Base-by-base conservation (phyloP, 345 rosid genomes). In the Dovyalis caffra region DNA sequence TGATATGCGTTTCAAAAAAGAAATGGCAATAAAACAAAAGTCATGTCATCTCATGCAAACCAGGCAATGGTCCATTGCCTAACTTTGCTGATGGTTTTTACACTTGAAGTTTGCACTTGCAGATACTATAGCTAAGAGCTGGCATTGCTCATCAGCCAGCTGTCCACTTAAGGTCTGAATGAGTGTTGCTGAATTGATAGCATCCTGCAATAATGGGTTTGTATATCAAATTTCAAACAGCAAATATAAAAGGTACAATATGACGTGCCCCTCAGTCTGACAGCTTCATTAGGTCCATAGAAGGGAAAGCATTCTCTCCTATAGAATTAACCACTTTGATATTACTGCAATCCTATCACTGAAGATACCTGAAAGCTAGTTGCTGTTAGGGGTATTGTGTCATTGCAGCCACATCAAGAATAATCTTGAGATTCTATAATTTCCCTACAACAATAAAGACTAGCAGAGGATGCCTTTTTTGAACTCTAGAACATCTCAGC, bases 111-210 rank as follows among this genome's bases (percentile, higher is more conserved):
- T 95, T 65, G 90, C 87, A 79, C 88, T 91, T 67, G 89, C 88
- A 57, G 88, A 86, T 62, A 91, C 92, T 34, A 92, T 73, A 73
- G 91, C 87, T 78, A 95, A 67, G 16, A 89, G 82, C 84, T 90
- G 91, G 34, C 89, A 80, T 73, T 89, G 98, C 47, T 85, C 90
- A 79, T 95, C 98, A 40, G 91, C 91, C 78, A 91, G 66, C 80
- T 95, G 97, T 71, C 95, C 92, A 57, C 89, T 87, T 73, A 92
- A 82, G 51, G 91, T 84, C 78, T 82, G 90, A 75, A 89, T 78
- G 64, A 92, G 73, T 62, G 97, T 89, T 1, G 92, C 91, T 69
- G 98, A 90, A 74, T 81, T 90, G 67, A 92, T 85, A 29, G 92
- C 83, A 77, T 92, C 99, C 99, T 95, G 86, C 80, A 86, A 43